Percentiles rank a stretch among this genome's conserved stretches.
These are phyloP conservation scores for Populus ilicifolia DNA, from an alignment of 345 rosid species.

Conservation along the genomic window DNA sequence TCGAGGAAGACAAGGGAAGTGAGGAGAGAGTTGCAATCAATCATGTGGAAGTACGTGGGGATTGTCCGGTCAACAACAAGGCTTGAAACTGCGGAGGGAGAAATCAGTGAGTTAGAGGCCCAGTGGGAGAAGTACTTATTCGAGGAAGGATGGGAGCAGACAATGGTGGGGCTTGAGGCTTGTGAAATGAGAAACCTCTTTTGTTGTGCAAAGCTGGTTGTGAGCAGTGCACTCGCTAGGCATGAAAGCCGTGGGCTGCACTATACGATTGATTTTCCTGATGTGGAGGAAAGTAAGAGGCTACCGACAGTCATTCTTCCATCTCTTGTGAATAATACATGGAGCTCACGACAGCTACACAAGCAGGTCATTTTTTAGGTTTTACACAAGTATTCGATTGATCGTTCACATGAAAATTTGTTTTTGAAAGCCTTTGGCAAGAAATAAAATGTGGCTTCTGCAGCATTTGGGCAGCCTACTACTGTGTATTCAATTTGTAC, in stretches of 20 bases:
- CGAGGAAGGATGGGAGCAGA: conserved; percentile 79
- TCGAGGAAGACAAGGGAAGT: conserved; percentile 49
- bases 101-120: conserved; percentile 57
- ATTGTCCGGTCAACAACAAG: conserved; percentile 78
- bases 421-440: too few relatives aligned
- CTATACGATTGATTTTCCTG: conserved; percentile 81
- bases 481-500: too few relatives aligned
- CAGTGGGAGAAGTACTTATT: conserved; percentile 77
- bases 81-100: conserved; percentile 54
- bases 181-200: conserved; percentile 95
- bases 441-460: too few relatives aligned
- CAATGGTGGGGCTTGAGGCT: conserved; percentile 79
- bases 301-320: conserved; percentile 85
- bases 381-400: background rate
- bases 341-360: conserved; percentile 75
- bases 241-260: conserved; percentile 97
- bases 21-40: conserved; percentile 71
- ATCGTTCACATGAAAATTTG: too few relatives aligned
- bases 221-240: conserved; percentile 82
- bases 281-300: conserved; percentile 80
- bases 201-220: conserved; percentile 88
- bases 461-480: too few relatives aligned
- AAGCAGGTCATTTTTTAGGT: conserved; percentile 13
- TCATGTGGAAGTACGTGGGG: conserved; percentile 92
- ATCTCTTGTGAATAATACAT: conserved; percentile 49